Conservation (phyloP, 768 basidiomycete genomes). For the Pleurotus tuber-regium region DNA sequence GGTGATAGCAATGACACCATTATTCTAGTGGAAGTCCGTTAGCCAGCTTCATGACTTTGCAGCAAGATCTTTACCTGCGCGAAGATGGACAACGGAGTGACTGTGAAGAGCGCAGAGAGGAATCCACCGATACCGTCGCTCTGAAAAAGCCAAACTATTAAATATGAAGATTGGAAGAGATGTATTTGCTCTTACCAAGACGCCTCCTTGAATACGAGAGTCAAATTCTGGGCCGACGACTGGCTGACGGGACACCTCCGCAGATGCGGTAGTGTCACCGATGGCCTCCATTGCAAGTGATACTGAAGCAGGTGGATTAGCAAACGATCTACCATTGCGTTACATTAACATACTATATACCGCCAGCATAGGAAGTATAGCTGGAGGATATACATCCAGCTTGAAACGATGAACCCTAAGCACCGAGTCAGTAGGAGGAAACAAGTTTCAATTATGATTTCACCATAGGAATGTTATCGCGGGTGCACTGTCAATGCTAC, state of each 20-base stretch:
- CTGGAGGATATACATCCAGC: constrained; percentile 73
- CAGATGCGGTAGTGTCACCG: constrained; percentile 80
- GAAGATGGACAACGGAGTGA: constrained; percentile 77
- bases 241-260: constrained; percentile 74
- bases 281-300: constrained; percentile 82
- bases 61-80: constrained; percentile 44
- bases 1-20: constrained; percentile 81
- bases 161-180: constrained; percentile 32
- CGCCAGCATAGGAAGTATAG: constrained; percentile 44
- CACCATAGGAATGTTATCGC: constrained; percentile 81
- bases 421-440: background rate
- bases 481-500: constrained; percentile 64
- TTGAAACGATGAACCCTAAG: constrained; percentile 74
- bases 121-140: constrained; percentile 83
- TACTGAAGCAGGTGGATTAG: constrained; percentile 32
- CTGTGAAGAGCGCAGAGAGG: constrained; percentile 76
- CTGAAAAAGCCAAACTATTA: constrained; percentile 45
- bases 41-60: background rate
- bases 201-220: constrained; percentile 78
- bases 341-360: constrained; percentile 30
- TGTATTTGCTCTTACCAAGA: constrained; percentile 57
- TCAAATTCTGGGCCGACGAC: constrained; percentile 80
- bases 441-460: background rate
- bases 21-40: constrained; percentile 45
- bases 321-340: background rate